phyloP scores from a whole-genome alignment of 1,284 basidiomycete species.

The Schizophyllum commune region DNA sequence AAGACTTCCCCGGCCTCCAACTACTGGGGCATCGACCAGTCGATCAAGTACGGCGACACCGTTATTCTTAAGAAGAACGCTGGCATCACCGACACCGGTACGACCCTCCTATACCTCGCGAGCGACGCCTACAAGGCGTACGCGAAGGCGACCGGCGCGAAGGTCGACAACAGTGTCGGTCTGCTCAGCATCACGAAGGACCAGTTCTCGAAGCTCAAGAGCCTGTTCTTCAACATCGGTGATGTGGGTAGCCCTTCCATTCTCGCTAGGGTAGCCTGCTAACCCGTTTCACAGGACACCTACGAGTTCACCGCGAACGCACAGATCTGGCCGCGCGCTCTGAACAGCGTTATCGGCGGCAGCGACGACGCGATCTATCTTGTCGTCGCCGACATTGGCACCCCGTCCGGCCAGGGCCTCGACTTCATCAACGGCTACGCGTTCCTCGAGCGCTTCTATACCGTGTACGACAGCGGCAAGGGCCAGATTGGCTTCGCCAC shows the following conservation, averaged over 20 bases:
- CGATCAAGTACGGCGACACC: constrained; percentile 14
- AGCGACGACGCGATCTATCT: neutral
- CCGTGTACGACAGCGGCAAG: neutral
- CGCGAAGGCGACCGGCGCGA: neutral
- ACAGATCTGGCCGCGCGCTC: constrained; percentile 1
- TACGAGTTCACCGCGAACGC: constrained; percentile 34
- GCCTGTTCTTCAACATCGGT: neutral
- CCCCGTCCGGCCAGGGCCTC: neutral
- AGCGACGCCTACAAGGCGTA: neutral
- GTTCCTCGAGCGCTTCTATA: constrained; percentile 1
- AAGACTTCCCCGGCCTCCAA: constrained; percentile 35
- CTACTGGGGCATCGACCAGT: constrained; percentile 40
- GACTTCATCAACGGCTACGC: constrained; percentile 1
- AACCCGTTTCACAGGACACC: constrained; percentile 6
- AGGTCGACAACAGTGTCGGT: neutral
- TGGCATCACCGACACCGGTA: constrained; percentile 59
- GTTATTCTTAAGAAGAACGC: constrained; percentile 39
- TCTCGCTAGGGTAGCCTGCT: neutral
- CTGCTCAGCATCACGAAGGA: neutral
- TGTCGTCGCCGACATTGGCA: neutral
- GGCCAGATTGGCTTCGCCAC: neutral
- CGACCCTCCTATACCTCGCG: neutral
- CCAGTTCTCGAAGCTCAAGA: neutral
- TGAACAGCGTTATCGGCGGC: neutral
- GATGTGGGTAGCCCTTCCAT: constrained; percentile 17